A percentile compares a stretch with the other conserved stretches of the same genome.
phyloP scores from a whole-genome alignment of 805 yeast genomes.

The Vanderwaltozyma tropicalis region DNA sequence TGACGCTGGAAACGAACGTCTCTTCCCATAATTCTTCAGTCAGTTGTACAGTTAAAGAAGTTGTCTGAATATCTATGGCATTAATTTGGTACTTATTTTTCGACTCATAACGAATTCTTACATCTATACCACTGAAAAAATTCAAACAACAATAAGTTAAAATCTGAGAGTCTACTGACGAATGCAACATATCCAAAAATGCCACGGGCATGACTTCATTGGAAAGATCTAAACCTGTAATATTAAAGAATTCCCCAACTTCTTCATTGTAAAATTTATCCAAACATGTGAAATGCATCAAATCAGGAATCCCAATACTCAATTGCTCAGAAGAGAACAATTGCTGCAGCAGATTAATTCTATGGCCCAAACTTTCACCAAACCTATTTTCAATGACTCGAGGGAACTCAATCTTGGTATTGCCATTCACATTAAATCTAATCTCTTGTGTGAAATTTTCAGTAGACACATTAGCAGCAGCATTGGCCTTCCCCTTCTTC shows the following conservation, averaged over 20 bases:
- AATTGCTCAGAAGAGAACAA: constrained; percentile 9
- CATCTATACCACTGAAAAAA: constrained; percentile 60
- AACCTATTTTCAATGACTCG: constrained; percentile 19
- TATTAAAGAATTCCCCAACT: constrained; percentile 39
- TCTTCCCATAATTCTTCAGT: constrained; percentile 46
- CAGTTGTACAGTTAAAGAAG: constrained; percentile 10
- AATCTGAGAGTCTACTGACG: constrained; percentile 18
- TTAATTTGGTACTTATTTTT: constrained; percentile 26
- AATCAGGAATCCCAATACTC: constrained; percentile 69
- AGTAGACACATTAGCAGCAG: not conserved
- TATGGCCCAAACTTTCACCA: constrained; percentile 25
- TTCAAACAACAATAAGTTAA: constrained; percentile 61
- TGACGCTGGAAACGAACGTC: constrained; percentile 44
- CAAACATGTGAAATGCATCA: constrained; percentile 37
- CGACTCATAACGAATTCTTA: constrained; percentile 47
- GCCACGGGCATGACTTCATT: constrained; percentile 38
- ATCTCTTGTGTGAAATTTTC: no score
- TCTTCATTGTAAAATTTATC: constrained; percentile 35
- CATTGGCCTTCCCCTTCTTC: not conserved
- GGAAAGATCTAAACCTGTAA: constrained; percentile 39
- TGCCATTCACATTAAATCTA: no score
- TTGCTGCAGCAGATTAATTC: constrained; percentile 16
- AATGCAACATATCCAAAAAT: constrained; percentile 32
- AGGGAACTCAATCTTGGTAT: no score
- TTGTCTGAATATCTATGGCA: constrained; percentile 18